phyloP scores from a whole-genome alignment of 2,329 filamentous ascomycete species.

The Diplodia corticola region DNA sequence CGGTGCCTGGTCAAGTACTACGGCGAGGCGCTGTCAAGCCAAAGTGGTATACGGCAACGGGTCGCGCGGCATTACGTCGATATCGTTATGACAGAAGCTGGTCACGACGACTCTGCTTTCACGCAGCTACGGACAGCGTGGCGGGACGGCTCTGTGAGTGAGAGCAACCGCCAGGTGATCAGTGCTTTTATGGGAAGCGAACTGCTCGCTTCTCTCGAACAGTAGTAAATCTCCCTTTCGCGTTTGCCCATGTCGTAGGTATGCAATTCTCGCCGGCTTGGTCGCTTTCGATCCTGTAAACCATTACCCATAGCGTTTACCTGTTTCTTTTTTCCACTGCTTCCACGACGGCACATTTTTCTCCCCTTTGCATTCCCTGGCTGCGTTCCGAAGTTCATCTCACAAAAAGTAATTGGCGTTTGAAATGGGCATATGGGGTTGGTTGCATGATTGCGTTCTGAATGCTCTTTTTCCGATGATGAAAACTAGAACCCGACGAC shows the following conservation, averaged over 20 bases:
- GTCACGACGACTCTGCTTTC: slow-evolving; percentile 49
- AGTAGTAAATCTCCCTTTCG: slow-evolving; percentile 25
- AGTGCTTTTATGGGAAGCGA: slow-evolving; percentile 53
- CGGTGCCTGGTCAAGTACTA: slow-evolving; percentile 67
- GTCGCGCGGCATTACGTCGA: slow-evolving; percentile 58
- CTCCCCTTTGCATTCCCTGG: slow-evolving; percentile 17
- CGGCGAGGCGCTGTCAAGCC: slow-evolving; percentile 56
- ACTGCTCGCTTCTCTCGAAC: slow-evolving; percentile 55
- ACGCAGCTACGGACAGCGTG: slow-evolving; percentile 54
- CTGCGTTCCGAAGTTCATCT: slow-evolving; percentile 9
- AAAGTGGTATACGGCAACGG: slow-evolving; percentile 52
- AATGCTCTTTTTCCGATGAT: slow-evolving; percentile 9
- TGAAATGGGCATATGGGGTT: slow-evolving; percentile 21
- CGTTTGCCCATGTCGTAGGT: neutral
- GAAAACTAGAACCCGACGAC: slow-evolving; percentile 21
- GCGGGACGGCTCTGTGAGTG: slow-evolving; percentile 55
- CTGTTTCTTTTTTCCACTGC: neutral
- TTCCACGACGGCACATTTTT: neutral
- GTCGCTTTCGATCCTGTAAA: slow-evolving; percentile 20
- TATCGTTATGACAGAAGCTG: slow-evolving; percentile 52
- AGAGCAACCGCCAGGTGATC: slow-evolving; percentile 59
- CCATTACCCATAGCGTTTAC: slow-evolving; percentile 14
- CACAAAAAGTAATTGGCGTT: slow-evolving; percentile 23
- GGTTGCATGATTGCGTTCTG: slow-evolving; percentile 23
- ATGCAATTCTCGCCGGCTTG: slow-evolving; percentile 10